phyloP scores from a whole-genome alignment of 768 basidiomycete species.

The Kwoniella dejecticola region DNA sequence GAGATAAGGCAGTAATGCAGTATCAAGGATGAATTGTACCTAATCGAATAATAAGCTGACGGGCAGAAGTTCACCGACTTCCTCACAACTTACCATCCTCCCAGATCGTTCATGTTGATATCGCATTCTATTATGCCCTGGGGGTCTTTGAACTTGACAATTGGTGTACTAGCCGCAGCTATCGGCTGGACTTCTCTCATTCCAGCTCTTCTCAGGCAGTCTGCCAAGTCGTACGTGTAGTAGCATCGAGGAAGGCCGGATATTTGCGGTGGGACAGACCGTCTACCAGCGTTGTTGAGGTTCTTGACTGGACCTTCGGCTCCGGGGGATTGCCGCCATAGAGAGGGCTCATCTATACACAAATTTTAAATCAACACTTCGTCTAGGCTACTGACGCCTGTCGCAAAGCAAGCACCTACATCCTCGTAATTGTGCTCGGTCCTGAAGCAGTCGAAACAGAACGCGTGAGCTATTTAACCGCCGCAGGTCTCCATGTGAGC shows the following conservation, averaged over 20 bases:
- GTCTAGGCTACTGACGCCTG: neutral
- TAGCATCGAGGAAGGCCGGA: conserved; percentile 28
- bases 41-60: conserved; percentile 8
- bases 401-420: conserved; percentile 30
- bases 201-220: conserved; percentile 17
- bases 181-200: conserved; percentile 36
- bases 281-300: neutral
- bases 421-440: conserved; percentile 43
- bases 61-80: neutral
- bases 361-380: too few relatives aligned
- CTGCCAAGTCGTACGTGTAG: conserved; percentile 23
- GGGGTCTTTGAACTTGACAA: conserved; percentile 48
- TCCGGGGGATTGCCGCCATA: conserved; percentile 28
- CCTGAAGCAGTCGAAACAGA: conserved; percentile 20
- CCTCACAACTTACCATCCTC: conserved; percentile 44
- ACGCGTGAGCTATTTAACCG: too few relatives aligned
- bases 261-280: conserved; percentile 12
- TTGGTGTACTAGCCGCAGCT: conserved; percentile 43
- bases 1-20: conserved; percentile 49
- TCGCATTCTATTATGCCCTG: conserved; percentile 31
- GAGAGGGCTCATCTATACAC: conserved; percentile 24
- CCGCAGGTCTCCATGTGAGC: too few relatives aligned
- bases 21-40: conserved; percentile 51
- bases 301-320: neutral
- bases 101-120: conserved; percentile 54